Conservation (phyloP, 2,329 filamentous ascomycete species). For the Venturiaceae sp. region DNA sequence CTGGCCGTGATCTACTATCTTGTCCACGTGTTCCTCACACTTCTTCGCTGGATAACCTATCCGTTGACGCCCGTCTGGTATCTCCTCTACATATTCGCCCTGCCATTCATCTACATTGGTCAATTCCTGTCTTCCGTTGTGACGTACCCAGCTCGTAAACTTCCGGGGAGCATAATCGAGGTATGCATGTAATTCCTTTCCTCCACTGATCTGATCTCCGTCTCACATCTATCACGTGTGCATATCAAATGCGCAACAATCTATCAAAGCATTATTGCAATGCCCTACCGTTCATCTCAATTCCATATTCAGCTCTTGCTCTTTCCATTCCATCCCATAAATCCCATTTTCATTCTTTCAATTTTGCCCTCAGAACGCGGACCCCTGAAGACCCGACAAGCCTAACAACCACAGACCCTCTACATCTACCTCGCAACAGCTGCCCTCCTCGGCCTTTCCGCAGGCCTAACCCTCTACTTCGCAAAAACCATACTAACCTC, state of each 20-base stretch:
- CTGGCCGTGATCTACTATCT: neutral
- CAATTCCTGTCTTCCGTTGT: slow-evolving; percentile 29
- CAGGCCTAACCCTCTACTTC: neutral
- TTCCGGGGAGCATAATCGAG: slow-evolving; percentile 3
- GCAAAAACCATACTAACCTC: neutral
- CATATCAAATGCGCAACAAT: neutral
- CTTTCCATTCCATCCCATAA: neutral
- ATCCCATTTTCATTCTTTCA: too few species aligned
- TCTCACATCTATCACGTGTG: neutral
- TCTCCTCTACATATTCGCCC: slow-evolving; percentile 35
- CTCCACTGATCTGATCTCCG: too few species aligned
- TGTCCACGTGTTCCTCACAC: slow-evolving; percentile 25
- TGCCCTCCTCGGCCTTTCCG: slow-evolving; percentile 50
- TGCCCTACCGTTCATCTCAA: neutral
- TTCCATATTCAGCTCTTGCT: neutral
- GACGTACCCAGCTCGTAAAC: slow-evolving; percentile 29
- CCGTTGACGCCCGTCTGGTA: slow-evolving; percentile 32
- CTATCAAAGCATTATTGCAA: neutral
- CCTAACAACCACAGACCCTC: slow-evolving; percentile 29
- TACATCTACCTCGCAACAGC: slow-evolving; percentile 57
- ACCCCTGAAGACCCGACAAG: too few species aligned
- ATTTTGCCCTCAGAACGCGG: too few species aligned
- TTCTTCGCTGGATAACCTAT: slow-evolving; percentile 30
- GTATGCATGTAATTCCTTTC: neutral
- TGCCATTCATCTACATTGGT: slow-evolving; percentile 40